Evolutionary conservation across 1,139 yeast genomes (phyloP).

Genomic region (Suhomyces wounanorum): DNA sequence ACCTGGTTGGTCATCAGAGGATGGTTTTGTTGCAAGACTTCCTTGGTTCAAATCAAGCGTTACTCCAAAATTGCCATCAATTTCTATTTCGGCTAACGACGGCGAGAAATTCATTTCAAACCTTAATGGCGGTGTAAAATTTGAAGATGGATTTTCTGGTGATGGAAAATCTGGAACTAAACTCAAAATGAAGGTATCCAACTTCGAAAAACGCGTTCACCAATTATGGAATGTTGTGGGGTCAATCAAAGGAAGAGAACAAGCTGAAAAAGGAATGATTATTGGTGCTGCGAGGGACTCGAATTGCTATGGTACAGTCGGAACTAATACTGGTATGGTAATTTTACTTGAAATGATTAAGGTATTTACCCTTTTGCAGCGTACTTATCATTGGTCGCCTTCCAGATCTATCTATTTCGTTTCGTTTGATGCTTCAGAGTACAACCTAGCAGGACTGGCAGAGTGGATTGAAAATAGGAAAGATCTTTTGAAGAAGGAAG

Average conservation of each 20-base stretch:
- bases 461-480: constrained; percentile 70
- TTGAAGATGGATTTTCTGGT: constrained; percentile 35
- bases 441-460: constrained; percentile 81
- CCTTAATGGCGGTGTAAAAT: constrained; percentile 50
- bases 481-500: constrained; percentile 57
- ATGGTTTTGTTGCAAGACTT: constrained; percentile 37
- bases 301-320: constrained; percentile 70
- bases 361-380: constrained; percentile 65
- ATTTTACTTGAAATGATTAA: constrained; percentile 72
- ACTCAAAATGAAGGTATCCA: constrained; percentile 44
- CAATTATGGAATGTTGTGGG: constrained; percentile 80
- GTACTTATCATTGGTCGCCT: constrained; percentile 78
- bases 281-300: constrained; percentile 88
- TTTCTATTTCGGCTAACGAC: constrained; percentile 76
- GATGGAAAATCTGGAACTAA: constrained; percentile 14
- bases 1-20: constrained; percentile 73
- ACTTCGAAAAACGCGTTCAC: constrained; percentile 60
- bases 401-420: constrained; percentile 78
- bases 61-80: constrained; percentile 71
- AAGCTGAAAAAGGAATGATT: constrained; percentile 68
- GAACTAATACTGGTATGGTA: constrained; percentile 76
- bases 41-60: constrained; percentile 52
- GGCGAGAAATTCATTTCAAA: constrained; percentile 52
- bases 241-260: constrained; percentile 78
- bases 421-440: constrained; percentile 84